Percentiles rank a stretch among this genome's conserved stretches.
phyloP scores from a whole-genome alignment of 768 basidiomycete species.

The Leccinum imitatum region DNA sequence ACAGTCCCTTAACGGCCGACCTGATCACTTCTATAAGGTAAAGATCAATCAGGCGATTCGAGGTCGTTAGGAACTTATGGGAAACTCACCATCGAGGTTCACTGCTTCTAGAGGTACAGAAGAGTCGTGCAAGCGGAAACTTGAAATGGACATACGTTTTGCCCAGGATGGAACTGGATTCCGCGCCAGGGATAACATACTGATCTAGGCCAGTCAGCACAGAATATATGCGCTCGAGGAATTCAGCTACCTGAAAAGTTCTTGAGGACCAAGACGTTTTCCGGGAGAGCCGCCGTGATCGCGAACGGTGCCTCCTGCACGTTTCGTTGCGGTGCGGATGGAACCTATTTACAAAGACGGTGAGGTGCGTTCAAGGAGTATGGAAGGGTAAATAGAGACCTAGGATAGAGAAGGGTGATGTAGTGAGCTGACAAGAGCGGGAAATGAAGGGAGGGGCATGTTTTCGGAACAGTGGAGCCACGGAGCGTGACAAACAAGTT shows the following conservation, averaged over 20 bases:
- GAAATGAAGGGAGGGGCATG: conserved; percentile 35
- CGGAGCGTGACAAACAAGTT: conserved; percentile 11
- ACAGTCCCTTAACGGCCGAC: too few species aligned
- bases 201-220: conserved; percentile 59
- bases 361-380: conserved; percentile 1
- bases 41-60: too few species aligned
- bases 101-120: too few species aligned
- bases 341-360: conserved; percentile 42
- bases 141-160: conserved; percentile 56
- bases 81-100: too few species aligned
- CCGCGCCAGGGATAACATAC: conserved; percentile 90
- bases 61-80: too few species aligned
- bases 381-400: conserved; percentile 22
- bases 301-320: conserved; percentile 90
- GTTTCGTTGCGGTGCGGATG: conserved; percentile 92
- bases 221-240: not conserved
- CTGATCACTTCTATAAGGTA: too few species aligned
- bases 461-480: conserved; percentile 6
- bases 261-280: conserved; percentile 88
- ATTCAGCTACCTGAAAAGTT: conserved; percentile 78
- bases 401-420: conserved; percentile 50
- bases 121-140: not conserved
- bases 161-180: conserved; percentile 88
- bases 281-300: conserved; percentile 94
- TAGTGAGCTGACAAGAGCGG: conserved; percentile 38